Evolutionary conservation across 2,329 filamentous ascomycete species (phyloP).

Genomic region (Herpomyces periplanetae): DNA sequence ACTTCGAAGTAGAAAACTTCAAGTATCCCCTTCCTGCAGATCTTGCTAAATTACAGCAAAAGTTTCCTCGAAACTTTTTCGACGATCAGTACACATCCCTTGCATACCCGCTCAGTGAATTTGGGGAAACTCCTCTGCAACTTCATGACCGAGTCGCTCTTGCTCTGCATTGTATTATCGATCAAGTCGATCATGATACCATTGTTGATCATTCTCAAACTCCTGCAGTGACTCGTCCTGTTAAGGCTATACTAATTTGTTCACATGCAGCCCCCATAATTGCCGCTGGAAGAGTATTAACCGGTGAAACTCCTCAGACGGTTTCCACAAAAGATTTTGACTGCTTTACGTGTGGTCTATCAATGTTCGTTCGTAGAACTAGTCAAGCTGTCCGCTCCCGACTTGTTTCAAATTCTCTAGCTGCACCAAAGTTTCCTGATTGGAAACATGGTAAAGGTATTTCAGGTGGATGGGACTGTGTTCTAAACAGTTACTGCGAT

Average conservation of each 20-base stretch:
- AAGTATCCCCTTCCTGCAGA: conserved; percentile 40
- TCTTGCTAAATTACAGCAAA: conserved; percentile 16
- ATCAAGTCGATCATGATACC: conserved; percentile 21
- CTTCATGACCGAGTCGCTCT: conserved; percentile 42
- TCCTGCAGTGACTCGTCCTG: no score
- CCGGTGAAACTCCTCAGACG: conserved; percentile 19
- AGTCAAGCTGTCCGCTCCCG: not conserved
- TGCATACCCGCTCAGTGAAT: conserved; percentile 19
- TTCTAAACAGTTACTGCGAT: conserved; percentile 41
- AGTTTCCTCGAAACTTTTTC: conserved; percentile 21
- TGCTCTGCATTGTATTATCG: conserved; percentile 26
- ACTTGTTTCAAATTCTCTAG: not conserved
- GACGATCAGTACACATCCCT: conserved; percentile 13
- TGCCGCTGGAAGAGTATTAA: conserved; percentile 41
- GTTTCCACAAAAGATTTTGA: conserved; percentile 36
- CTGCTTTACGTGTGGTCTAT: conserved; percentile 47
- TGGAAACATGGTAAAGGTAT: conserved; percentile 22
- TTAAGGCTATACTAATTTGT: conserved; percentile 32
- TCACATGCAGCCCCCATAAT: conserved; percentile 72
- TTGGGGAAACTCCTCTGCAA: conserved; percentile 38
- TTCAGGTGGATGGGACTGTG: conserved; percentile 38
- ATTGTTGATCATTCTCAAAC: no score
- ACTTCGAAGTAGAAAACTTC: conserved; percentile 59
- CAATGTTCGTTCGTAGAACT: conserved; percentile 17
- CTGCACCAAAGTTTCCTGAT: conserved; percentile 3